A percentile compares a stretch with the other conserved stretches of the same genome.
Conservation (phyloP, 805 yeast species). For the Ogataea trehalophila region DNA sequence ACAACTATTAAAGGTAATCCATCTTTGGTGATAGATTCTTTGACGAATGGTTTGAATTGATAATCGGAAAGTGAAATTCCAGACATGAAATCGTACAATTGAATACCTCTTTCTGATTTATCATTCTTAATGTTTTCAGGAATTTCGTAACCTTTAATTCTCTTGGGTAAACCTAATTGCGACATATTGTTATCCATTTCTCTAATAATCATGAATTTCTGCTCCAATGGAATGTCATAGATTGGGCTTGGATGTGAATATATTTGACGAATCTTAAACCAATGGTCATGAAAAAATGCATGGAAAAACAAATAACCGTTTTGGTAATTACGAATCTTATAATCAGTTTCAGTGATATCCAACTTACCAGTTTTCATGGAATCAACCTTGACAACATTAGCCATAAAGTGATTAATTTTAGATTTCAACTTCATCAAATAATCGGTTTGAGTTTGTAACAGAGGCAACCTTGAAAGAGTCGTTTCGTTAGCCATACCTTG, state of each 20-base stretch:
- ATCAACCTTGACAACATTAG: constrained; percentile 20
- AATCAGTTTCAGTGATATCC: constrained; percentile 9
- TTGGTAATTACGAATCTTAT: constrained; percentile 23
- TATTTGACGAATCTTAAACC: constrained; percentile 28
- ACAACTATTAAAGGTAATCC: constrained; percentile 67
- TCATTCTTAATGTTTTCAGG: constrained; percentile 48
- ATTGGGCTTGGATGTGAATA: constrained; percentile 16
- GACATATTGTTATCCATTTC: constrained; percentile 44
- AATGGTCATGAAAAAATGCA: constrained; percentile 45
- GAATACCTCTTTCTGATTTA: constrained; percentile 41
- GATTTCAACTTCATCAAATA: constrained; percentile 37
- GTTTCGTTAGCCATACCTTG: constrained; percentile 88
- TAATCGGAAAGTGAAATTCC: constrained; percentile 54
- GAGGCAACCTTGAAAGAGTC: constrained; percentile 57
- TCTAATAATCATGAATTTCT: constrained; percentile 28
- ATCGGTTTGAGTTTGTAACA: constrained; percentile 33
- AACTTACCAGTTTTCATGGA: constrained; percentile 6
- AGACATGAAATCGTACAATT: constrained; percentile 69
- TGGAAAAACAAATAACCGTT: constrained; percentile 37
- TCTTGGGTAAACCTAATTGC: constrained; percentile 55
- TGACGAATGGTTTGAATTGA: constrained; percentile 43
- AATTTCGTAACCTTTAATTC: constrained; percentile 50
- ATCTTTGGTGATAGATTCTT: constrained; percentile 63
- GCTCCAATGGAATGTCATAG: constrained; percentile 10
- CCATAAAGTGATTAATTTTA: constrained; percentile 38